Evolutionary conservation across 1,284 basidiomycete species (phyloP), one percentile per base, ranked within the genome.

Genomic region (Pyrrhoderma noxium): DNA sequence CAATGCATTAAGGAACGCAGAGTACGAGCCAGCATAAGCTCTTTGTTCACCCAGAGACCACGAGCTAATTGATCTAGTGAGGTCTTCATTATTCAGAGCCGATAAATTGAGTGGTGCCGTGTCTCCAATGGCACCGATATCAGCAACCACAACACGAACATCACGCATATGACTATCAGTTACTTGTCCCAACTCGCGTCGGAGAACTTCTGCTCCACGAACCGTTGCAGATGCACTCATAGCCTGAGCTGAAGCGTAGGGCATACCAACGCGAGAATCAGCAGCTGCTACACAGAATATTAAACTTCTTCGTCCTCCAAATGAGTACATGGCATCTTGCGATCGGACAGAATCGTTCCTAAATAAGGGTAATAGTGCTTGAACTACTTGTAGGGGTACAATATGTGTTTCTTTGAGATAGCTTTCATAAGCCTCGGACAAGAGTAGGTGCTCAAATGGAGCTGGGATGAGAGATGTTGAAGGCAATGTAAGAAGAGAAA

Each of bases 181-280:
- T 69, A 57, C 75, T 45, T 70, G 71, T 23, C 43, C 52, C 52
- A 89, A 74, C 66, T 89, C 86, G 21, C 86, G 70, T 13, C 86
- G 74, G 37, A 89, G 73, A 16, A 89, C 75, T 57, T 89, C 83
- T 11, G 79, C 70, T 0, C 72, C 85, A 47, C 82, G 79, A 18
- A 83, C 68, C 8, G 82, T 88, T 44, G 79, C 77, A 8, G 80
- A 80, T 18, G 83, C 80, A 54, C 77, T 81, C 80, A 89, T 88
- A 4, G 82, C 78, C 61, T 77, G 80, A 47, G 77, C 76, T 22
- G 75, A 74, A 2, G 74, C 68, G 58, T 85, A 89, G 1, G 86
- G 82, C 16, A 89, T 67, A 7, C 85, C 86, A 42, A 88, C 78
- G 48, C 77, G 77, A 31, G 79, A 74, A 58, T 83, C 81, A 46